Percentiles rank a stretch among this genome's conserved stretches.
These are phyloP conservation scores for Ganoderma lingzhi DNA, from an alignment of 1,284 basidiomycete species.

Conservation along the genomic window DNA sequence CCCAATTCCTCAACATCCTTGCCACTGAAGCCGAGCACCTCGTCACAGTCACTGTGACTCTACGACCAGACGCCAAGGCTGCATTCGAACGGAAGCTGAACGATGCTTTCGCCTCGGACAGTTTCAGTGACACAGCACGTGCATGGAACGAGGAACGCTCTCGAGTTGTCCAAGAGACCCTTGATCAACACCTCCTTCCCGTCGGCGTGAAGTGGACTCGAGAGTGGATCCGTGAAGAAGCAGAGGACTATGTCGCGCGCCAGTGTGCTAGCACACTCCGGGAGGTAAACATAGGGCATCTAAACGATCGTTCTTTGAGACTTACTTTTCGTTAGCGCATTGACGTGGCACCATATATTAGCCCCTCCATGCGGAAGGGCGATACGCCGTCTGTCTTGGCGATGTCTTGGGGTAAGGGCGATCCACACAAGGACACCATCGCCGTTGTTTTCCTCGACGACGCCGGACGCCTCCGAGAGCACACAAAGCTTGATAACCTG, in stretches of 20 bases:
- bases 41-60: constrained; percentile 78
- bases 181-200: constrained; percentile 86
- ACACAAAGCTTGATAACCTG: constrained; percentile 90
- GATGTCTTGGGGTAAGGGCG: constrained; percentile 94
- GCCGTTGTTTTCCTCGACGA: constrained; percentile 89
- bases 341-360: constrained; percentile 78
- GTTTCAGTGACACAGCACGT: constrained; percentile 84
- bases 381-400: constrained; percentile 89
- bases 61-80: constrained; percentile 70
- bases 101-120: constrained; percentile 87
- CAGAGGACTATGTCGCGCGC: constrained; percentile 84
- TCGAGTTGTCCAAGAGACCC: constrained; percentile 80
- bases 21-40: constrained; percentile 91
- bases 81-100: constrained; percentile 79
- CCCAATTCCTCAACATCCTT: constrained; percentile 93
- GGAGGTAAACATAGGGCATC: constrained; percentile 57
- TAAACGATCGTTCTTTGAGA: neutral
- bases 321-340: constrained; percentile 58
- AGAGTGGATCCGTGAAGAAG: constrained; percentile 91
- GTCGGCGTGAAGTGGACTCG: constrained; percentile 87
- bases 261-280: constrained; percentile 75
- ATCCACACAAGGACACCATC: constrained; percentile 91
- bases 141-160: constrained; percentile 95
- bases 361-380: constrained; percentile 68
- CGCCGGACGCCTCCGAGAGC: constrained; percentile 88